phyloP scores from a whole-genome alignment of 2,329 filamentous ascomycete genomes.

The Trichoderma gracile region DNA sequence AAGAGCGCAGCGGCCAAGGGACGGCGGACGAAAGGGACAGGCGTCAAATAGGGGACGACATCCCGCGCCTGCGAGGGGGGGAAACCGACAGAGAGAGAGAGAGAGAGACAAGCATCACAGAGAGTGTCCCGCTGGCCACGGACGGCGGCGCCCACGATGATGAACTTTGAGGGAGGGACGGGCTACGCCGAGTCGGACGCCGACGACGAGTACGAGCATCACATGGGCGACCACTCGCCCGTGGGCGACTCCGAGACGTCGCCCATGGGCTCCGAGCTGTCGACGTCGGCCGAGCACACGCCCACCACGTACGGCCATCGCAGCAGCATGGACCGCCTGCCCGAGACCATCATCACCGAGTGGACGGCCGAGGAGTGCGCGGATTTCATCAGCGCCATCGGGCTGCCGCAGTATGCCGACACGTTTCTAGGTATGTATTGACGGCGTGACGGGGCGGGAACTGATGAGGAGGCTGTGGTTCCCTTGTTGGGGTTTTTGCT shows the following conservation, averaged over 20 bases:
- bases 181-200: slow-evolving; percentile 78
- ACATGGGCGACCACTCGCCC: slow-evolving; percentile 66
- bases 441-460: slow-evolving; percentile 38
- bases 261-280: slow-evolving; percentile 70
- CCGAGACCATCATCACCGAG: slow-evolving; percentile 73
- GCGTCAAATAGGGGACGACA: slow-evolving; percentile 16
- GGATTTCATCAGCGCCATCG: slow-evolving; percentile 80
- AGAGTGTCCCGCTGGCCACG: slow-evolving; percentile 1
- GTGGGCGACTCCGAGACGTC: slow-evolving; percentile 69
- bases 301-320: slow-evolving; percentile 75
- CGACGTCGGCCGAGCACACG: slow-evolving; percentile 70
- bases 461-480: slow-evolving; percentile 35
- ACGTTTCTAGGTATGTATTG: slow-evolving; percentile 72
- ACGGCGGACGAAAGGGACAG: background rate
- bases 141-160: slow-evolving; percentile 38
- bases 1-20: background rate
- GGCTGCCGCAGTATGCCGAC: slow-evolving; percentile 79
- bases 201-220: slow-evolving; percentile 81
- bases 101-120: background rate
- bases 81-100: background rate
- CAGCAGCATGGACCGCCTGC: slow-evolving; percentile 63
- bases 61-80: slow-evolving; percentile 1
- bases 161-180: slow-evolving; percentile 66
- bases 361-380: slow-evolving; percentile 88
- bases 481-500: background rate